These are phyloP conservation scores for Penicillium sumatraense DNA, from an alignment of 2,329 filamentous ascomycete species.

Conservation along the genomic window DNA sequence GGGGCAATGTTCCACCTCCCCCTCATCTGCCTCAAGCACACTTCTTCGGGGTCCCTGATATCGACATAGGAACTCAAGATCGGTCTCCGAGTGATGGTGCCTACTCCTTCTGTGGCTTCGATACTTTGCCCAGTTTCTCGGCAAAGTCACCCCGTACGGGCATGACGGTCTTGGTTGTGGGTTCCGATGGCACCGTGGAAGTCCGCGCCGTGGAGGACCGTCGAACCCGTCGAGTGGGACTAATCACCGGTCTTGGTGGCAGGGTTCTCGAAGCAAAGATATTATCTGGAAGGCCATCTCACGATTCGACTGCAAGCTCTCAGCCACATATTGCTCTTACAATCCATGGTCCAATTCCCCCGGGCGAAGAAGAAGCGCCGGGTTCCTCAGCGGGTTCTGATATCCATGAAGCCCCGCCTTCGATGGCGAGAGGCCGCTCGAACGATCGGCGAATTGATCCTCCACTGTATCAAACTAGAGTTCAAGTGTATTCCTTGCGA, in stretches of 20 bases:
- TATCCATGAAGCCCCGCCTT: slow-evolving; percentile 38
- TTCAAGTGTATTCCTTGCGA: slow-evolving; percentile 84
- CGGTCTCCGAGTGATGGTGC: slow-evolving; percentile 50
- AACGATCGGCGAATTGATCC: slow-evolving; percentile 31
- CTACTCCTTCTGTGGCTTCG: slow-evolving; percentile 82
- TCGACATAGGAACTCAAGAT: slow-evolving; percentile 57
- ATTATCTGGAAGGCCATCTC: slow-evolving; percentile 67
- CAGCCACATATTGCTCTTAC: slow-evolving; percentile 79
- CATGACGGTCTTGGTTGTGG: slow-evolving; percentile 73
- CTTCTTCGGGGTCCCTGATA: slow-evolving; percentile 75
- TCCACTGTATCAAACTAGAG: slow-evolving; percentile 74
- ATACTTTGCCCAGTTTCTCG: slow-evolving; percentile 62
- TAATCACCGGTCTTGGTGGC: slow-evolving; percentile 76
- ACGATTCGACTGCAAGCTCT: slow-evolving; percentile 57
- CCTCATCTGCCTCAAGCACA: slow-evolving; percentile 77
- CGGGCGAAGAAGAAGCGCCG: slow-evolving; percentile 45
- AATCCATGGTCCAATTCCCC: slow-evolving; percentile 74
- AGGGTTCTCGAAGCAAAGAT: slow-evolving; percentile 83
- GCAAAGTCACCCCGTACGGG: slow-evolving; percentile 44
- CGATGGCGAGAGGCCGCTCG: slow-evolving; percentile 25
- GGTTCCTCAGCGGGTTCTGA: slow-evolving; percentile 41
- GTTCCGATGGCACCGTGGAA: slow-evolving; percentile 79
- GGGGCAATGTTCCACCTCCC: slow-evolving; percentile 55
- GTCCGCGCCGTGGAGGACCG: slow-evolving; percentile 74
- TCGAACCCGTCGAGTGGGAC: slow-evolving; percentile 70